A percentile compares a stretch with the other conserved stretches of the same genome.
phyloP scores from a whole-genome alignment of 495 filamentous ascomycete species.

The Letharia lupina region DNA sequence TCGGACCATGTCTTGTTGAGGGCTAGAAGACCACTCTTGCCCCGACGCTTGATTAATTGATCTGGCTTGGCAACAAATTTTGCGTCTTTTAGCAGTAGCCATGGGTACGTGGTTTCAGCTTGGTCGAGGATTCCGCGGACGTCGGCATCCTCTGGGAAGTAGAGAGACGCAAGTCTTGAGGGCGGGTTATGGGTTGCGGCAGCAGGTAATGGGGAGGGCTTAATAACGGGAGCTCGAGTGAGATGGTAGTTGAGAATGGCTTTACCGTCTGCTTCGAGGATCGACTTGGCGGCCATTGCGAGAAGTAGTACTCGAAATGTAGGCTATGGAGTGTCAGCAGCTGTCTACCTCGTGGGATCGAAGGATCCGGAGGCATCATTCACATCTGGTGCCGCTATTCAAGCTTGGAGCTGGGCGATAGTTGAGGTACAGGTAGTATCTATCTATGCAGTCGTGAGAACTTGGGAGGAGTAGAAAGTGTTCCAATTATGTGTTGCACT shows the following conservation, averaged over 20 bases:
- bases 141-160: constrained; percentile 83
- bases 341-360: constrained; percentile 1
- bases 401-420: not conserved
- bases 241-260: constrained; percentile 99
- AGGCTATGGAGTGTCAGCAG: constrained; percentile 3
- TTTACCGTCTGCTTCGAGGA: constrained; percentile 99
- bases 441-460: not conserved
- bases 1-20: constrained; percentile 98
- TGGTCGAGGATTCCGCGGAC: constrained; percentile 83
- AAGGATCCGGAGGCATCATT: not conserved
- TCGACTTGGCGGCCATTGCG: constrained; percentile 96
- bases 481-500: not conserved
- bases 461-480: not conserved
- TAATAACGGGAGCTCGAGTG: constrained; percentile 94
- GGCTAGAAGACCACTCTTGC: constrained; percentile 93
- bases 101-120: constrained; percentile 91
- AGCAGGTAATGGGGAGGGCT: constrained; percentile 85
- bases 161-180: constrained; percentile 78
- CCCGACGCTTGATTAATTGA: constrained; percentile 98
- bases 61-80: constrained; percentile 99
- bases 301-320: constrained; percentile 1
- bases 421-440: not conserved
- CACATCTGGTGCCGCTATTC: constrained; percentile 5
- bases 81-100: constrained; percentile 70
- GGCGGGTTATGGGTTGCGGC: constrained; percentile 85